These are phyloP conservation scores for Trichoderma gamsii DNA, from an alignment of 495 filamentous ascomycete genomes.

Conservation along the genomic window DNA sequence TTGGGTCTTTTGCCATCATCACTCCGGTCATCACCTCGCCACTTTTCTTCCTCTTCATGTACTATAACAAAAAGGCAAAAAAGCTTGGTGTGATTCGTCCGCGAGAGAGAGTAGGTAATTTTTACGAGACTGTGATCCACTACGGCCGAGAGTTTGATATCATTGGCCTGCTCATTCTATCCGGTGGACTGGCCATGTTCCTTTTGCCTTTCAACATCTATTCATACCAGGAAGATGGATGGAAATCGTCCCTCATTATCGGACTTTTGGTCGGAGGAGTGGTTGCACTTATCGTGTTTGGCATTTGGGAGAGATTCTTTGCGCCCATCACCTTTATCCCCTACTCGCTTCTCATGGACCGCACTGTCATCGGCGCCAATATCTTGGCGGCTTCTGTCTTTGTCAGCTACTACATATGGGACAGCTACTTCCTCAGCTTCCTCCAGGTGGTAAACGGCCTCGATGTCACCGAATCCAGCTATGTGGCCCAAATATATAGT, in stretches of 20 bases:
- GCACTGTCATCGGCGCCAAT: slow-evolving; percentile 61
- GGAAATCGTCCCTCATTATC: slow-evolving; percentile 50
- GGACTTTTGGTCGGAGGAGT: slow-evolving; percentile 53
- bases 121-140: slow-evolving; percentile 42
- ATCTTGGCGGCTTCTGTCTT: slow-evolving; percentile 49
- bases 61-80: slow-evolving; percentile 56
- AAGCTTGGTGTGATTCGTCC: slow-evolving; percentile 44
- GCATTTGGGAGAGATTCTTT: slow-evolving; percentile 51
- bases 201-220: slow-evolving; percentile 57
- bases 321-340: slow-evolving; percentile 54
- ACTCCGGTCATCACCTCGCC: slow-evolving; percentile 51
- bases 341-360: slow-evolving; percentile 54
- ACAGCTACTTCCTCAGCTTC: slow-evolving; percentile 60
- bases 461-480: slow-evolving; percentile 49
- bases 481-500: slow-evolving; percentile 62
- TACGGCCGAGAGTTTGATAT: slow-evolving; percentile 57
- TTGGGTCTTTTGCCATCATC: slow-evolving; percentile 56
- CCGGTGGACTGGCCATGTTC: slow-evolving; percentile 54
- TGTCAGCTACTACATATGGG: slow-evolving; percentile 63
- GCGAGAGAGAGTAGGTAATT: slow-evolving; percentile 41
- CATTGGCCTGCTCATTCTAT: slow-evolving; percentile 51
- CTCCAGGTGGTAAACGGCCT: slow-evolving; percentile 66
- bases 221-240: slow-evolving; percentile 38
- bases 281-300: slow-evolving; percentile 50
- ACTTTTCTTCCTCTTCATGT: slow-evolving; percentile 47